phyloP scores from a whole-genome alignment of 306 rosid genomes.

The Sindora glabra region DNA sequence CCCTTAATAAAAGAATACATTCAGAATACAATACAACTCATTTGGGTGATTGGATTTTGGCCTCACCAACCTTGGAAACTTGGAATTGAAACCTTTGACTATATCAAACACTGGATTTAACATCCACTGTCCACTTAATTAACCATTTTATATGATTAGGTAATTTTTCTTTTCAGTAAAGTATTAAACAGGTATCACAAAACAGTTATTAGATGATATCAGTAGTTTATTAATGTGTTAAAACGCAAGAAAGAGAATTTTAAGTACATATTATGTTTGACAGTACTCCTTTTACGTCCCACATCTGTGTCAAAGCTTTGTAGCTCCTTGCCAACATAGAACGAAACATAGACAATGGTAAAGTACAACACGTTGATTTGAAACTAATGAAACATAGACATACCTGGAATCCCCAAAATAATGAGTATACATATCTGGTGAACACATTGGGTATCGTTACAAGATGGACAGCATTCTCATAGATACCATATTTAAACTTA shows the following conservation, averaged over 20 bases:
- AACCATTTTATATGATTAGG: too few species aligned
- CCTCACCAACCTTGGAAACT: not conserved
- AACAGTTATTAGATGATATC: too few species aligned
- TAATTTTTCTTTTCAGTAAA: too few species aligned
- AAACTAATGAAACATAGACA: slow-evolving; percentile 2
- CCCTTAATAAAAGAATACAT: not conserved
- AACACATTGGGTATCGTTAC: slow-evolving; percentile 9
- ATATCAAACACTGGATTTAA: too few species aligned
- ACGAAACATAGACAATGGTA: not conserved
- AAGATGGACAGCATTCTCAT: slow-evolving; percentile 23
- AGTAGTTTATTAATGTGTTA: too few species aligned
- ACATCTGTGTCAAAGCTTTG: not conserved
- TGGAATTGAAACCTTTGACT: not conserved
- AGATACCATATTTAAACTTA: slow-evolving; percentile 26
- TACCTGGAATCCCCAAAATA: slow-evolving; percentile 63
- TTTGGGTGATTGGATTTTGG: too few species aligned
- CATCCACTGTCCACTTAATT: too few species aligned
- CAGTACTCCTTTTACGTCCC: too few species aligned
- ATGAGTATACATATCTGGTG: slow-evolving; percentile 34
- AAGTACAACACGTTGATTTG: not conserved
- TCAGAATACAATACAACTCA: not conserved
- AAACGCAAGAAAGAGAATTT: too few species aligned
- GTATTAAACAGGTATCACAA: too few species aligned
- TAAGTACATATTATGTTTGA: too few species aligned
- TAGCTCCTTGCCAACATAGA: not conserved